Percentiles rank a stretch among this genome's conserved stretches.
Evolutionary conservation across 1,139 yeast genomes (phyloP).

Genomic region (Diutina siamensis): DNA sequence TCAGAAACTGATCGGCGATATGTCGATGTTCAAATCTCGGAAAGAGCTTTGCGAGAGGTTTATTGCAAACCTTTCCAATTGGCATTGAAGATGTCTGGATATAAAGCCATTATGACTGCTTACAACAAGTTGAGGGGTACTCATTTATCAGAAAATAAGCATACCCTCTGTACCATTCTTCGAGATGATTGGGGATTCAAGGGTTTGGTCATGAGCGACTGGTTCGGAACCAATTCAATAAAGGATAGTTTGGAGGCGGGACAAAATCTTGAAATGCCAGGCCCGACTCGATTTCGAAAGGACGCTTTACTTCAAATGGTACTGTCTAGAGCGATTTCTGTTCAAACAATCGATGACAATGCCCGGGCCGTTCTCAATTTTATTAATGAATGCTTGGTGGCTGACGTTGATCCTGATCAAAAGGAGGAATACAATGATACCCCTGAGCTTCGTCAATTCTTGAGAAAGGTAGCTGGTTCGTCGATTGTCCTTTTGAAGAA

Average conservation of each 20-base stretch:
- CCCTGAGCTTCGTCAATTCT: slow-evolving; percentile 28
- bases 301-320: not conserved
- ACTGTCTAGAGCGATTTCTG: slow-evolving; percentile 9
- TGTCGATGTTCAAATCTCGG: slow-evolving; percentile 37
- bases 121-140: slow-evolving; percentile 50
- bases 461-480: slow-evolving; percentile 40
- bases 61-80: slow-evolving; percentile 53
- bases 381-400: slow-evolving; percentile 29
- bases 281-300: slow-evolving; percentile 20
- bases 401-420: slow-evolving; percentile 31
- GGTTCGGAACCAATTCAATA: slow-evolving; percentile 49
- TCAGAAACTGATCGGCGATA: slow-evolving; percentile 43
- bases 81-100: slow-evolving; percentile 39
- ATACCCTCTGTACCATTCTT: slow-evolving; percentile 31
- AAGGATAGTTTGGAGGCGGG: slow-evolving; percentile 41
- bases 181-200: slow-evolving; percentile 46
- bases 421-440: slow-evolving; percentile 31
- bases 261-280: slow-evolving; percentile 56
- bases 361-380: slow-evolving; percentile 35
- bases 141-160: slow-evolving; percentile 38
- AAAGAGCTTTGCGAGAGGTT: slow-evolving; percentile 39
- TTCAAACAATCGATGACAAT: slow-evolving; percentile 28
- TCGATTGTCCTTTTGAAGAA: slow-evolving; percentile 44
- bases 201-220: slow-evolving; percentile 49
- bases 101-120: slow-evolving; percentile 45